These are phyloP conservation scores for Austroboletus eburneus DNA, from an alignment of 768 basidiomycete species.

Conservation along the genomic window DNA sequence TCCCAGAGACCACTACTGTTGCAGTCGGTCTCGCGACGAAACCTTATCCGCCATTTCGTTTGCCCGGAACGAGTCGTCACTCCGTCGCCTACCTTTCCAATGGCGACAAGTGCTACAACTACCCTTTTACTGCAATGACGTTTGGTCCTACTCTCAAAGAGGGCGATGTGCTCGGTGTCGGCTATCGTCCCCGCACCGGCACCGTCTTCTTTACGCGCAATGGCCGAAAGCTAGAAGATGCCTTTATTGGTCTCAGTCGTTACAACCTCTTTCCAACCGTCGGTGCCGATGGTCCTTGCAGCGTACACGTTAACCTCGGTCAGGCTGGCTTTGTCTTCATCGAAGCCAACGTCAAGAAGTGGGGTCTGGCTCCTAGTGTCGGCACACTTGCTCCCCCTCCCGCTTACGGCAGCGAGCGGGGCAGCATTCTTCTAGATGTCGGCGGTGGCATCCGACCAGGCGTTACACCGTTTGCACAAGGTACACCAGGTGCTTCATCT, in stretches of 20 bases:
- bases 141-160: constrained; percentile 86
- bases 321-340: constrained; percentile 99
- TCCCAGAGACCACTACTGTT: constrained; percentile 82
- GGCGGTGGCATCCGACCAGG: constrained; percentile 43
- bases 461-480: constrained; percentile 38
- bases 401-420: constrained; percentile 95
- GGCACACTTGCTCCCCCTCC: constrained; percentile 97
- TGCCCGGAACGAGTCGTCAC: constrained; percentile 81
- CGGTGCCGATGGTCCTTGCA: constrained; percentile 94
- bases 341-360: constrained; percentile 99
- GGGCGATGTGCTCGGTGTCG: constrained; percentile 93
- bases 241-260: constrained; percentile 82
- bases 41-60: constrained; percentile 91
- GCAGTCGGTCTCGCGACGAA: constrained; percentile 94
- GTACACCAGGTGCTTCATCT: constrained; percentile 45
- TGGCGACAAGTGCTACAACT: constrained; percentile 97
- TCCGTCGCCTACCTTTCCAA: constrained; percentile 95
- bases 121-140: constrained; percentile 82
- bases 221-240: constrained; percentile 95
- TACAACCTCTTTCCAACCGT: constrained; percentile 97
- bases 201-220: constrained; percentile 99
- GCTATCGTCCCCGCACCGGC: constrained; percentile 92
- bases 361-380: constrained; percentile 96
- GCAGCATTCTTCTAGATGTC: constrained; percentile 91
- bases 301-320: constrained; percentile 95